These are phyloP conservation scores for Fennellomyces sp. DNA, from an alignment of 371 early-diverging fungal species.

Conservation along the genomic window DNA sequence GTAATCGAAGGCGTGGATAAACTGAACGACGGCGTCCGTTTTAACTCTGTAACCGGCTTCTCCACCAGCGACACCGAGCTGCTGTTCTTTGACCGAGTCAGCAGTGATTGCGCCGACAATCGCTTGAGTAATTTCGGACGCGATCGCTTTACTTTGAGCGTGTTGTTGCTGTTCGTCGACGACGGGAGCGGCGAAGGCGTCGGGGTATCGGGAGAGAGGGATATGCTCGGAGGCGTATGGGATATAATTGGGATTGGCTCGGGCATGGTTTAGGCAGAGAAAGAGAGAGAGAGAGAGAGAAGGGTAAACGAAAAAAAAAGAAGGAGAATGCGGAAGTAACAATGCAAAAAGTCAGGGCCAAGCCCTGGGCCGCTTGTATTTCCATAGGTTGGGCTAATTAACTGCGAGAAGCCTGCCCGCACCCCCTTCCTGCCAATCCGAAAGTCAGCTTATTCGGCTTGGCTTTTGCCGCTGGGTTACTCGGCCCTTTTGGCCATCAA, in stretches of 20 bases:
- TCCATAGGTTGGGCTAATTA: too few relatives aligned
- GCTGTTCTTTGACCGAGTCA: not conserved
- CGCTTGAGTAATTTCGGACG: not conserved
- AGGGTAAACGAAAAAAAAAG: slow-evolving; percentile 1
- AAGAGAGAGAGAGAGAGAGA: not conserved
- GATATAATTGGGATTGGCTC: slow-evolving; percentile 5
- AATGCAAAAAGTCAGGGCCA: not conserved
- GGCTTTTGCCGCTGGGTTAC: too few relatives aligned
- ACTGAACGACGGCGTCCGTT: not conserved
- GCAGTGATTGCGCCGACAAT: not conserved
- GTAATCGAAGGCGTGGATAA: not conserved
- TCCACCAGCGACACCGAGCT: not conserved
- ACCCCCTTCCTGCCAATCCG: too few relatives aligned
- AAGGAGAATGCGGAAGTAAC: not conserved
- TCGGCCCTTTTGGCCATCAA: too few relatives aligned
- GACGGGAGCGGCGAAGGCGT: not conserved
- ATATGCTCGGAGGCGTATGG: not conserved
- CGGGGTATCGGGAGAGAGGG: not conserved
- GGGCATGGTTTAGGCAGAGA: slow-evolving; percentile 2
- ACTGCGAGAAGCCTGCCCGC: too few relatives aligned
- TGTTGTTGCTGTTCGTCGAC: not conserved
- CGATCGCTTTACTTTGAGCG: not conserved
- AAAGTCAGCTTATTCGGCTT: too few relatives aligned
- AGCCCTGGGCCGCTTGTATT: not conserved
- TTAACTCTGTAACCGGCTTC: not conserved